These are phyloP conservation scores for Mycena haematopus DNA, from an alignment of 768 basidiomycete genomes.

Conservation along the genomic window DNA sequence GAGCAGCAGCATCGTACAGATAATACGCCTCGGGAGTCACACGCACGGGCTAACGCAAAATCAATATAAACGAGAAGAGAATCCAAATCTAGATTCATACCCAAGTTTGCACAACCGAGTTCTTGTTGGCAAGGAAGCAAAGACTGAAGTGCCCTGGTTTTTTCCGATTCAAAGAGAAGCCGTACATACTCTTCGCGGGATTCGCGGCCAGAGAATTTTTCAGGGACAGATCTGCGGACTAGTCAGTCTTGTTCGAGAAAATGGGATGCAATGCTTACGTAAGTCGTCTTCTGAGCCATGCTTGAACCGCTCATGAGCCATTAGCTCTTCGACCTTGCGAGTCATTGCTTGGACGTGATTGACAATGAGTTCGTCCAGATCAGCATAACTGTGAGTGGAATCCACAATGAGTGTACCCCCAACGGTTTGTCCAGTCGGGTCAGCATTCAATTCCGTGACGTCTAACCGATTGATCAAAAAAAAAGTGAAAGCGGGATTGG, in stretches of 20 bases:
- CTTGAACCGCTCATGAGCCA: slow-evolving; percentile 96
- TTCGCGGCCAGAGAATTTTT: slow-evolving; percentile 93
- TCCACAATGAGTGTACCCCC: slow-evolving; percentile 77
- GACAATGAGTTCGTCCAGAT: slow-evolving; percentile 96
- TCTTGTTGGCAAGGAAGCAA: slow-evolving; percentile 92
- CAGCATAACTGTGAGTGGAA: slow-evolving; percentile 81
- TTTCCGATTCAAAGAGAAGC: slow-evolving; percentile 89
- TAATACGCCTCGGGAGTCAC: slow-evolving; percentile 90
- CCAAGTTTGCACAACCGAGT: slow-evolving; percentile 90
- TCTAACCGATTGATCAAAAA: slow-evolving; percentile 50
- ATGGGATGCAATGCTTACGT: slow-evolving; percentile 51
- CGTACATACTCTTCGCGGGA: slow-evolving; percentile 94
- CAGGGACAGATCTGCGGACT: slow-evolving; percentile 73
- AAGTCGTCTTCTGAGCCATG: slow-evolving; percentile 87
- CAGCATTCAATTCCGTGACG: slow-evolving; percentile 81
- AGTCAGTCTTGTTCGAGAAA: slow-evolving; percentile 11
- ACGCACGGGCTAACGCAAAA: slow-evolving; percentile 71
- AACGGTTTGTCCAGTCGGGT: slow-evolving; percentile 70
- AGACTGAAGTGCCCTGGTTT: slow-evolving; percentile 93
- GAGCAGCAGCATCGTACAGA: slow-evolving; percentile 88
- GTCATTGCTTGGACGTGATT: slow-evolving; percentile 96
- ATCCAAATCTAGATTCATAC: slow-evolving; percentile 44
- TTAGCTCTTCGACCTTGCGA: slow-evolving; percentile 91
- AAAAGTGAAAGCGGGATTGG: neutral
- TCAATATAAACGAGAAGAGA: slow-evolving; percentile 16